These are phyloP conservation scores for Chrysosporium queenslandicum DNA, from an alignment of 2,329 filamentous ascomycete genomes.

Conservation along the genomic window DNA sequence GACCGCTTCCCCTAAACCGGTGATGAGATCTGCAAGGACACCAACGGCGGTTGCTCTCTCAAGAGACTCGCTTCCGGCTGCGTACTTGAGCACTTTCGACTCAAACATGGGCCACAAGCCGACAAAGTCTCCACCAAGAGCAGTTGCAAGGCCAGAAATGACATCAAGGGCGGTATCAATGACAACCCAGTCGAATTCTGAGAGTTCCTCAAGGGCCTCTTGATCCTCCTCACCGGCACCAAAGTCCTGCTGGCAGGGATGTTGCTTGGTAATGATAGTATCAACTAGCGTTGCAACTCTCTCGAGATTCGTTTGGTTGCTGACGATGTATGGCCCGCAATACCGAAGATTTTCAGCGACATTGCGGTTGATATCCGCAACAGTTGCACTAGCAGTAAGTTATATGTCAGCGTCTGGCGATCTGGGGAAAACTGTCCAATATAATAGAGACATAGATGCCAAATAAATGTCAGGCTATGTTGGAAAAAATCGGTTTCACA, in stretches of 20 bases:
- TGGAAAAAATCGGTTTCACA: constrained; percentile 68
- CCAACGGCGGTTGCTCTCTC: constrained; percentile 87
- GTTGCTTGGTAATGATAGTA: constrained; percentile 75
- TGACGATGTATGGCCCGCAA: constrained; percentile 76
- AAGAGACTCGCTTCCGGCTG: constrained; percentile 71
- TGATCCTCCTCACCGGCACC: constrained; percentile 69
- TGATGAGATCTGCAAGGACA: constrained; percentile 81
- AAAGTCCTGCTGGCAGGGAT: constrained; percentile 86
- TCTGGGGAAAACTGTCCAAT: constrained; percentile 12
- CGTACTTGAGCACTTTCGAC: constrained; percentile 80
- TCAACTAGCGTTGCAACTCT: constrained; percentile 66
- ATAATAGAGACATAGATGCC: constrained; percentile 16
- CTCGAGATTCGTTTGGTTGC: constrained; percentile 61
- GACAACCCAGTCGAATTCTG: constrained; percentile 95
- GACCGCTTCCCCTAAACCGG: constrained; percentile 70
- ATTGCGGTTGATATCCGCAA: constrained; percentile 93
- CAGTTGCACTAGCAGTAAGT: constrained; percentile 54
- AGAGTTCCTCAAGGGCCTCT: constrained; percentile 65
- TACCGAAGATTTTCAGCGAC: constrained; percentile 81
- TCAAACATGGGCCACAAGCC: constrained; percentile 95
- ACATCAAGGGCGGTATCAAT: constrained; percentile 92
- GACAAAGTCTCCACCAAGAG: constrained; percentile 68
- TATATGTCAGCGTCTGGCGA: constrained; percentile 35
- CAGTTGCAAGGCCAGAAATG: constrained; percentile 69
- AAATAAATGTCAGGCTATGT: constrained; percentile 17